These are phyloP conservation scores for Tephrocybe sp. DNA, from an alignment of 768 basidiomycete species.

Conservation along the genomic window DNA sequence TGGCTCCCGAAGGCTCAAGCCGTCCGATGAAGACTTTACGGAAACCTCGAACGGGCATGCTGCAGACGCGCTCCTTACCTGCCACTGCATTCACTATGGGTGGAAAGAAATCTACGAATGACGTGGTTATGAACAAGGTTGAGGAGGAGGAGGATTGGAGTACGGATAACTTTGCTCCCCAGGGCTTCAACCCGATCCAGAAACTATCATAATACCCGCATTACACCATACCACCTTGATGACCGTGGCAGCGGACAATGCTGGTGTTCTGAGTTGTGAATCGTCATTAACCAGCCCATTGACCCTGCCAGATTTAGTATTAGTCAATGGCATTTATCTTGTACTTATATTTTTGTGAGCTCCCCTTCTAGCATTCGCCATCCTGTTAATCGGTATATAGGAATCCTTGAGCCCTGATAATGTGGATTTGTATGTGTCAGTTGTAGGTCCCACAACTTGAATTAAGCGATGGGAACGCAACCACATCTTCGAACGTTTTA, in stretches of 20 bases:
- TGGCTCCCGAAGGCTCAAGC: background rate
- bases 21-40: conserved; percentile 43
- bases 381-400: too few relatives aligned
- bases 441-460: background rate
- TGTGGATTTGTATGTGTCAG: too few relatives aligned
- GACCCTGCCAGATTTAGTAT: too few relatives aligned
- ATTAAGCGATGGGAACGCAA: background rate
- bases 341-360: too few relatives aligned
- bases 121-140: conserved; percentile 12
- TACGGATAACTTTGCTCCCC: conserved; percentile 17
- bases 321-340: too few relatives aligned
- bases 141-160: conserved; percentile 47
- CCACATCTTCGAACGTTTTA: background rate
- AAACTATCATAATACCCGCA: background rate
- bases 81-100: conserved; percentile 20
- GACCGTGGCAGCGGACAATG: too few relatives aligned
- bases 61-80: conserved; percentile 39
- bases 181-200: background rate
- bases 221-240: too few relatives aligned
- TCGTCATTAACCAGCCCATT: too few relatives aligned
- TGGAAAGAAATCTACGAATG: conserved; percentile 9
- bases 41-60: conserved; percentile 30
- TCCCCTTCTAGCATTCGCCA: too few relatives aligned
- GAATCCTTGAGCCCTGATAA: too few relatives aligned
- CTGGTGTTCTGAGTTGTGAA: too few relatives aligned